Conservation (phyloP, 2,329 filamentous ascomycete species). For the Xenosphaeropsis pyriputrescens region DNA sequence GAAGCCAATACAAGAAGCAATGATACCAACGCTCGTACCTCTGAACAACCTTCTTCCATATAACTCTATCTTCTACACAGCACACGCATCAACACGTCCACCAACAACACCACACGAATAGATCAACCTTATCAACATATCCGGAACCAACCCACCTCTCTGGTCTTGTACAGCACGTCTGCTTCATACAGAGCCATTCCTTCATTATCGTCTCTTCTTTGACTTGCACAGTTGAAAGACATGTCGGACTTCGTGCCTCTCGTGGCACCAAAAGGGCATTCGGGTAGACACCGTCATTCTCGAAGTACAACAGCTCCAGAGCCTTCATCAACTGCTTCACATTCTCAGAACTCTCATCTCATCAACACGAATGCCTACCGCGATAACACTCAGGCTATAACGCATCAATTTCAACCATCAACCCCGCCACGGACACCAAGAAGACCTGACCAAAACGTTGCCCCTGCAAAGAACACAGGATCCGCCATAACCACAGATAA, state of each 20-base stretch:
- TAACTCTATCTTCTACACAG: no score
- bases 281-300: slow-evolving; percentile 17
- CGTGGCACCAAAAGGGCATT: slow-evolving; percentile 12
- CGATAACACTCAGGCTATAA: slow-evolving; percentile 16
- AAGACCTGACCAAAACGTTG: slow-evolving; percentile 4
- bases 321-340: slow-evolving; percentile 11
- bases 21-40: no score
- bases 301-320: slow-evolving; percentile 11
- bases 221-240: slow-evolving; percentile 10
- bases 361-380: slow-evolving; percentile 23
- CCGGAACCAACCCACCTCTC: no score
- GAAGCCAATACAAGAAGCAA: no score
- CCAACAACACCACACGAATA: no score
- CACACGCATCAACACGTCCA: no score
- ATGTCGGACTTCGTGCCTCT: slow-evolving; percentile 29
- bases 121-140: no score
- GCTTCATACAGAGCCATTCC: not conserved
- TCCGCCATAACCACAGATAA: slow-evolving; percentile 7
- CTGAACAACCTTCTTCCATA: no score
- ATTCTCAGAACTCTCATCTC: slow-evolving; percentile 29
- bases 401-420: slow-evolving; percentile 11
- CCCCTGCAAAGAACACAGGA: not conserved
- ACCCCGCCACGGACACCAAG: slow-evolving; percentile 19
- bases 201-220: slow-evolving; percentile 4
- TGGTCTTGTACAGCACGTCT: no score